Evolutionary conservation across 2,329 filamentous ascomycete species (phyloP).

Genomic region (Ophiocordyceps camponoti-leonardi): DNA sequence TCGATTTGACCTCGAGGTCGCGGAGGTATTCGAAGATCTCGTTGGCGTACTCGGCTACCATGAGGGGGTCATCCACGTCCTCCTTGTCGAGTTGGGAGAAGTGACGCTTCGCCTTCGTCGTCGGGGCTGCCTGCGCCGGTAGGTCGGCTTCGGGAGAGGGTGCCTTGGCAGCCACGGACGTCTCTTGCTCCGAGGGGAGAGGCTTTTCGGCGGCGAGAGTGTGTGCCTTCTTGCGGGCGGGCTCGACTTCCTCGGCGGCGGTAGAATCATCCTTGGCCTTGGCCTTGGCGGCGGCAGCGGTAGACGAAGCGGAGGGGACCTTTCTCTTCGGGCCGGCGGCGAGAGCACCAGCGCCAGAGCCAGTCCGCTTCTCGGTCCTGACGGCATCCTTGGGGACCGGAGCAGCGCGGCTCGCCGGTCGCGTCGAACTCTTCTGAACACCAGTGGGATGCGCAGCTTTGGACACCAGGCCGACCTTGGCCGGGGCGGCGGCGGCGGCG

Average conservation of each 20-base stretch:
- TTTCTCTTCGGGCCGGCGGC: slow-evolving; percentile 53
- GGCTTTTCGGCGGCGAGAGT: slow-evolving; percentile 35
- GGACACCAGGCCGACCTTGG: slow-evolving; percentile 54
- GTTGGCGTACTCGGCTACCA: slow-evolving; percentile 93
- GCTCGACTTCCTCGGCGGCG: slow-evolving; percentile 46
- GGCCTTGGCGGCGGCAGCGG: slow-evolving; percentile 30
- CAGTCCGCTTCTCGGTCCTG: slow-evolving; percentile 54
- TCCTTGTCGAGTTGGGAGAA: slow-evolving; percentile 62
- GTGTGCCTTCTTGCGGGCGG: slow-evolving; percentile 47
- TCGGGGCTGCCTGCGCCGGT: slow-evolving; percentile 1
- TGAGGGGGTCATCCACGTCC: slow-evolving; percentile 82
- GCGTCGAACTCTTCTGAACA: slow-evolving; percentile 51
- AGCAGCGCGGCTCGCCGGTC: slow-evolving; percentile 41
- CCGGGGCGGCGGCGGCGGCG: slow-evolving; percentile 19
- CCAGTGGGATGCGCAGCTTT: slow-evolving; percentile 72
- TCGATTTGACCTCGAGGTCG: slow-evolving; percentile 60
- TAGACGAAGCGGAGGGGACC: slow-evolving; percentile 25
- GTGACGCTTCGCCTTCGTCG: slow-evolving; percentile 12
- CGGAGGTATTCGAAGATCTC: slow-evolving; percentile 96
- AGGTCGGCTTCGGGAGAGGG: slow-evolving; percentile 9
- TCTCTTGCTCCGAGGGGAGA: slow-evolving; percentile 4
- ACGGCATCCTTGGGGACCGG: slow-evolving; percentile 51
- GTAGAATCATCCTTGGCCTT: slow-evolving; percentile 26
- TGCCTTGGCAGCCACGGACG: slow-evolving; percentile 10
- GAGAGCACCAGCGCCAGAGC: slow-evolving; percentile 53